Conservation (phyloP, 1,284 basidiomycete species). For the Apiotrichum brassicae region DNA sequence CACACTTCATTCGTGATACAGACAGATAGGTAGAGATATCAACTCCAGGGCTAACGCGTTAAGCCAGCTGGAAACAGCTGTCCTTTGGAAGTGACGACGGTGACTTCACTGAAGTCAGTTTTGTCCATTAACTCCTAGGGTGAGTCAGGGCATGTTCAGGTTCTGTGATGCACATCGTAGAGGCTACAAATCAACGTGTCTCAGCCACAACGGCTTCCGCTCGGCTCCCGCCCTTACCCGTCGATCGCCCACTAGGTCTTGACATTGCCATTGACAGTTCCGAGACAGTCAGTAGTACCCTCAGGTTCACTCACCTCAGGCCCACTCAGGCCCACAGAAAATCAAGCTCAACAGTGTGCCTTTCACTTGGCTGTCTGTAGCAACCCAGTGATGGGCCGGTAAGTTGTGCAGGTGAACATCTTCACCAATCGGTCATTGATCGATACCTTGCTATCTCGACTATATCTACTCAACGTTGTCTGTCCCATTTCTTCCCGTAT, state of each 20-base stretch:
- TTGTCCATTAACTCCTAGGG: too few relatives aligned
- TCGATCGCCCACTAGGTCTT: constrained; percentile 7
- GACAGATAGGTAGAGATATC: too few relatives aligned
- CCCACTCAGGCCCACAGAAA: too few relatives aligned
- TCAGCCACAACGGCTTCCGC: constrained; percentile 17
- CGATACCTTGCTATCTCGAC: not conserved
- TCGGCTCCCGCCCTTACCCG: constrained; percentile 12
- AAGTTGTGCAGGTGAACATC: too few relatives aligned
- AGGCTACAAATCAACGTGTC: constrained; percentile 10
- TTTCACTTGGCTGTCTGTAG: too few relatives aligned
- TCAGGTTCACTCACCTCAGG: not conserved
- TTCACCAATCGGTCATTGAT: not conserved
- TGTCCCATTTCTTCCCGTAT: not conserved
- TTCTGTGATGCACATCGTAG: not conserved
- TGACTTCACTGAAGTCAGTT: too few relatives aligned
- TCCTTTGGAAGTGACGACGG: too few relatives aligned
- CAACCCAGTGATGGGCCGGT: too few relatives aligned
- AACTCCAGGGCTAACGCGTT: too few relatives aligned
- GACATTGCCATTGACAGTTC: not conserved
- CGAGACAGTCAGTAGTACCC: not conserved
- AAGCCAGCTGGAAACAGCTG: too few relatives aligned
- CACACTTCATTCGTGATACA: too few relatives aligned
- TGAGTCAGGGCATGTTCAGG: constrained; percentile 4
- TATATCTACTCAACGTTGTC: not conserved
- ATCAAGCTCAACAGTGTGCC: too few relatives aligned